phyloP scores from a whole-genome alignment of 192 early-diverging fungal species.

The Dissophora globulifera region DNA sequence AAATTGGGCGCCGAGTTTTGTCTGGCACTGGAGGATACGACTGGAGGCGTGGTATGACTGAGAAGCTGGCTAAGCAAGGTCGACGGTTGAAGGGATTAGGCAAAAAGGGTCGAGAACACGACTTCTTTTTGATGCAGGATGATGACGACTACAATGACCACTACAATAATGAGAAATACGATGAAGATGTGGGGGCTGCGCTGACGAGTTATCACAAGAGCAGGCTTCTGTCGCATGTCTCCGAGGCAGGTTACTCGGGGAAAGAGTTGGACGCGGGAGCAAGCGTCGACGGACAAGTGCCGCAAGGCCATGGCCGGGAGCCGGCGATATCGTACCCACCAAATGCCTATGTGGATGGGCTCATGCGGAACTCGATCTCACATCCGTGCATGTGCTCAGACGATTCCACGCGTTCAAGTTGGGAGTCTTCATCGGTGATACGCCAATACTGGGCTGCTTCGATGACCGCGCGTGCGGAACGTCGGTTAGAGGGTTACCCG shows the following conservation, averaged over 20 bases:
- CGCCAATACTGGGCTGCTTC: constrained; percentile 49
- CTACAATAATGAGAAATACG: background rate
- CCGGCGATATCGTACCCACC: constrained; percentile 10
- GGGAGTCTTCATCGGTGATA: constrained; percentile 27
- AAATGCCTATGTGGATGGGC: background rate
- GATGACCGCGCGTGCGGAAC: constrained; percentile 42
- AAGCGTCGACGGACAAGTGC: background rate
- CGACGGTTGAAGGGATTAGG: constrained; percentile 5
- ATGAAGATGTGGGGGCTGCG: background rate
- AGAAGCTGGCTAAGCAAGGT: background rate
- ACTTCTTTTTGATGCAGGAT: constrained; percentile 18
- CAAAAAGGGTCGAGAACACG: background rate
- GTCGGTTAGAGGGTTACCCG: constrained; percentile 14
- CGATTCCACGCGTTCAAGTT: constrained; percentile 26
- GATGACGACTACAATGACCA: constrained; percentile 24
- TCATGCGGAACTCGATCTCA: background rate
- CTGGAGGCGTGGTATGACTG: background rate
- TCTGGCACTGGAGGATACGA: background rate
- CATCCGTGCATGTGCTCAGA: background rate
- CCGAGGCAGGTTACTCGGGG: constrained; percentile 10
- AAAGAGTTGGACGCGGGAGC: too few relatives aligned
- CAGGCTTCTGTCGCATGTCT: background rate
- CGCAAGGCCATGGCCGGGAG: background rate
- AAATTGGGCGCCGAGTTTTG: background rate
- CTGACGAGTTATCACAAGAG: background rate